These are phyloP conservation scores for Sporothrix sp. DNA, from an alignment of 2,329 filamentous ascomycete species.

Conservation along the genomic window DNA sequence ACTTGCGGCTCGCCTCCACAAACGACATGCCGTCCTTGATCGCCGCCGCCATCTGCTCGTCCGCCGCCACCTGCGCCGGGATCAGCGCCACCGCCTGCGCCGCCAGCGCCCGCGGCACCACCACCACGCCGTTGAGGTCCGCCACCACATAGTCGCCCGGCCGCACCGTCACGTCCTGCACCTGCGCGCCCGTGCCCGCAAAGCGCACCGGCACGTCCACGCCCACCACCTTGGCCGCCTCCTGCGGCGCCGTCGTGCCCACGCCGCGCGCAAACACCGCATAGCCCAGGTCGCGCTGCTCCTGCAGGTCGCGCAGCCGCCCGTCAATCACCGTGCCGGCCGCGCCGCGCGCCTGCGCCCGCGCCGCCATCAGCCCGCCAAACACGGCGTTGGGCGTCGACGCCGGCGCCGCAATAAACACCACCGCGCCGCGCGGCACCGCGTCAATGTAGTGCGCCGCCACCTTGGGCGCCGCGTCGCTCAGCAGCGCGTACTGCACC, in stretches of 20 bases:
- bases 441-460: constrained; percentile 41
- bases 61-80: constrained; percentile 32
- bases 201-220: constrained; percentile 33
- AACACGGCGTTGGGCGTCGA: constrained; percentile 42
- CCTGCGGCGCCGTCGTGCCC: constrained; percentile 34
- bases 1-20: constrained; percentile 34
- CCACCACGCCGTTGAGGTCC: constrained; percentile 37
- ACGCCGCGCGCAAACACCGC: constrained; percentile 38
- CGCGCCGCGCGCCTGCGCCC: constrained; percentile 35
- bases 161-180: constrained; percentile 29
- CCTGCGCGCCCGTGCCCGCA: constrained; percentile 27
- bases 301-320: constrained; percentile 41
- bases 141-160: constrained; percentile 37
- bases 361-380: constrained; percentile 43
- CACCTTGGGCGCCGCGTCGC: constrained; percentile 36
- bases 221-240: constrained; percentile 33
- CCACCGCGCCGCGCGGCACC: constrained; percentile 35
- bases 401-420: constrained; percentile 43
- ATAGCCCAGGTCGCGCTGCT: constrained; percentile 39
- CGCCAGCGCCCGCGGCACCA: constrained; percentile 31
- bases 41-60: constrained; percentile 32
- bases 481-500: constrained; percentile 39
- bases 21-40: constrained; percentile 35
- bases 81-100: constrained; percentile 32
- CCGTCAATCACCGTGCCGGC: constrained; percentile 43